Evolutionary conservation across 192 early-diverging fungal species (phyloP).

Genomic region (Entomortierella beljakovae): DNA sequence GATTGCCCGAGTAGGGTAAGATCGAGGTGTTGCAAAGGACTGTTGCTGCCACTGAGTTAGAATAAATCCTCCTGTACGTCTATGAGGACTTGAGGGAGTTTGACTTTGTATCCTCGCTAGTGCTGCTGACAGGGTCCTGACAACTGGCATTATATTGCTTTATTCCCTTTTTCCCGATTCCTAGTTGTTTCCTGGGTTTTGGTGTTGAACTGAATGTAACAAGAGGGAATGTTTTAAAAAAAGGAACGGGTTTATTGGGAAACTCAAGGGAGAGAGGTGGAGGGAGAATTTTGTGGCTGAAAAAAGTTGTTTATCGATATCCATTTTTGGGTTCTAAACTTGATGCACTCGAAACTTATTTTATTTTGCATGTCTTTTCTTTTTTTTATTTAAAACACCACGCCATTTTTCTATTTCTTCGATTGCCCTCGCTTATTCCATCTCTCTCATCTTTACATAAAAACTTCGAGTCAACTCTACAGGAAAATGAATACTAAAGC

Average conservation of each 20-base stretch:
- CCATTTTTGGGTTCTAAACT: slow-evolving; percentile 4
- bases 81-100: neutral
- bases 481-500: neutral
- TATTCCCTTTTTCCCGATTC: neutral
- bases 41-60: neutral
- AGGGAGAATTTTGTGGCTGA: slow-evolving; percentile 13
- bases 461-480: neutral
- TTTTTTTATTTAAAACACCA: neutral
- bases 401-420: neutral
- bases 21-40: neutral
- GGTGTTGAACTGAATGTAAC: too few relatives aligned
- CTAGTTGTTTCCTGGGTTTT: too few relatives aligned
- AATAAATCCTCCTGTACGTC: neutral
- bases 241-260: neutral
- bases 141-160: slow-evolving; percentile 8
- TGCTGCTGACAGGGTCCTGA: slow-evolving; percentile 9
- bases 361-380: neutral
- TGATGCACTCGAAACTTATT: neutral
- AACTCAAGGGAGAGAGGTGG: neutral
- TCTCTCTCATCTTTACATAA: neutral
- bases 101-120: slow-evolving; percentile 27
- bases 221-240: neutral
- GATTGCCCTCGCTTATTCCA: neutral
- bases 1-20: neutral
- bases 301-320: slow-evolving; percentile 15